Evolutionary conservation across 306 rosid species (phyloP).

Genomic region (Corylus americana): DNA sequence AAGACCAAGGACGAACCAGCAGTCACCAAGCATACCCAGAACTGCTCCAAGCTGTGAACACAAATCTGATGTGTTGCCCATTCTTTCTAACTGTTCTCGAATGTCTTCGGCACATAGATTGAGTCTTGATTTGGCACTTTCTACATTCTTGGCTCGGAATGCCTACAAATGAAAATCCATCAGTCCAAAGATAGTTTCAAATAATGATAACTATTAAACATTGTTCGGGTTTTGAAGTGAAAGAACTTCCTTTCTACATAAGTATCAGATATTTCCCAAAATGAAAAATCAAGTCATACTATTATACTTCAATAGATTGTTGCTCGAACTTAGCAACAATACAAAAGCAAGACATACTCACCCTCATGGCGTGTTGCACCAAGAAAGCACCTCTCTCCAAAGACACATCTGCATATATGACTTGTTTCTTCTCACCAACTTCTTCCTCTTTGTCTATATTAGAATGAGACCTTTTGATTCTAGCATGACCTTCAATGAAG

Average conservation of each 20-base stretch:
- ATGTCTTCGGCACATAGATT: slow-evolving; percentile 76
- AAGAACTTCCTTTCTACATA: background rate
- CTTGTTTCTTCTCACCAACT: slow-evolving; percentile 53
- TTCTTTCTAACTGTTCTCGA: slow-evolving; percentile 68
- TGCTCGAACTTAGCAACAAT: background rate
- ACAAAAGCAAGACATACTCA: slow-evolving; percentile 32
- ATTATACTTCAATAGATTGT: too few species aligned
- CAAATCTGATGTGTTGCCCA: slow-evolving; percentile 74
- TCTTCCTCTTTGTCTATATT: slow-evolving; percentile 53
- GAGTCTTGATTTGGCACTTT: slow-evolving; percentile 96
- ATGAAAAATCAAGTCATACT: too few species aligned
- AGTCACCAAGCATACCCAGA: slow-evolving; percentile 97
- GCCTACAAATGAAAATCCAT: slow-evolving; percentile 56
- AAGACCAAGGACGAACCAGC: slow-evolving; percentile 64
- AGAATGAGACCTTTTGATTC: slow-evolving; percentile 75
- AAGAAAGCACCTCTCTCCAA: slow-evolving; percentile 96
- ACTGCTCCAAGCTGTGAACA: slow-evolving; percentile 99
- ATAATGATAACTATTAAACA: background rate
- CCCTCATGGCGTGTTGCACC: slow-evolving; percentile 99
- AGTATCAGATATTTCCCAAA: too few species aligned
- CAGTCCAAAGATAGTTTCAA: slow-evolving; percentile 3
- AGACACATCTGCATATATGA: slow-evolving; percentile 88
- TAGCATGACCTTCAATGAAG: slow-evolving; percentile 96
- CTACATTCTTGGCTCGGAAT: slow-evolving; percentile 86
- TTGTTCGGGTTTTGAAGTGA: background rate